Base-by-base conservation (phyloP, 78 protist species). In the Isochrysis galbana region DNA sequence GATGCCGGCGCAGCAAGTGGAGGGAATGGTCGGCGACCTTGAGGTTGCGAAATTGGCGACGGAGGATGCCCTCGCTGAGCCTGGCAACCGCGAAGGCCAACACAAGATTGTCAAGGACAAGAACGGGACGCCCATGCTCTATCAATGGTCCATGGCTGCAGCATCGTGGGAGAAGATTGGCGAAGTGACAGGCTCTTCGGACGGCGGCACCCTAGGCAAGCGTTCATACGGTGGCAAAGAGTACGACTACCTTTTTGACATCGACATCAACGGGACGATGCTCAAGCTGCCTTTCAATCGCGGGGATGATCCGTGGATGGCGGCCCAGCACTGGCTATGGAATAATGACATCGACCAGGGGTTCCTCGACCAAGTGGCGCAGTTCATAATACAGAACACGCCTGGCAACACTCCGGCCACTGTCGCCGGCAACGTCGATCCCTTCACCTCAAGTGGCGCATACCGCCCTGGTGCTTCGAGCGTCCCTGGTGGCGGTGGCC, bases 221-320 rank as follows among this genome's bases (percentile, higher is more conserved):
- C 93, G 90, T 51, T 42, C 89, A 47, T 70, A 89, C 45, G n/a
- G 91, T 26, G 98, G 97, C 36, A 89, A 83, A n/a, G 96, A 96
- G 70, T 97, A 96, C 90, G 98, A 96, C 92, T 95, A 94, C 67
- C 92, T 97, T 34, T 97, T 96, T 44, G 96, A 97, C 83, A 77
- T 97, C n/a, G 97, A 95, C 55, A 61, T 97, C 25, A 39, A 77
- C 84, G 84, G 84, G n/a, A 1, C 46, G 22, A 84, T 47, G 87
- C 91, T 55, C 14, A 94, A 95, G 74, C 69, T 96, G 44, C 94
- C 95, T 1, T 95, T 90, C 94, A 96, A 96, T 91, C 39, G 72
- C 34, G 87, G 94, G 26, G 95, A 94, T 32, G 95, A 96, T 42
- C 97, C 97, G 1, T 96, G 80, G 25, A 22, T 45, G 67, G 96